phyloP scores from a whole-genome alignment of 768 basidiomycete species.

The Tricholoma sp. region DNA sequence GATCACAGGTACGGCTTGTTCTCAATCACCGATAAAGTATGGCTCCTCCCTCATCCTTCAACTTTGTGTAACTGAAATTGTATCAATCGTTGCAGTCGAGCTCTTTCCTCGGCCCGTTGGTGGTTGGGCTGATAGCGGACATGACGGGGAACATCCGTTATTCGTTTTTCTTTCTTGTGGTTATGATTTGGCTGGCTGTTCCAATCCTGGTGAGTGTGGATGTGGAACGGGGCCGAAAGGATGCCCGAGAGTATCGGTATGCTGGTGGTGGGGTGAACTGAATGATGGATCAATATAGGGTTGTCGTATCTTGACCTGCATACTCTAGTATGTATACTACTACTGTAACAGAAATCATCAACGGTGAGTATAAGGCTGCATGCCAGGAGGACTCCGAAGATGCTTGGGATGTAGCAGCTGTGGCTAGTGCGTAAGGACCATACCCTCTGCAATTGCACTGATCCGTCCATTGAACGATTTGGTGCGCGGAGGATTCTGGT shows the following conservation, averaged over 20 bases:
- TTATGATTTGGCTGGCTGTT: conserved; percentile 77
- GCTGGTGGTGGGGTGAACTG: not conserved
- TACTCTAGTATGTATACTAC: too few species aligned
- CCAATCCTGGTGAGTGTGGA: conserved; percentile 73
- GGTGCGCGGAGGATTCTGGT: too few species aligned
- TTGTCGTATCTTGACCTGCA: too few species aligned
- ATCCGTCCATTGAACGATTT: too few species aligned
- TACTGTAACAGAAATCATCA: too few species aligned
- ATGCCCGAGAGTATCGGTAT: conserved; percentile 39
- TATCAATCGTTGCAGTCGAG: conserved; percentile 53
- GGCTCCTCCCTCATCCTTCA: conserved; percentile 8
- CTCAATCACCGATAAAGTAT: conserved; percentile 86
- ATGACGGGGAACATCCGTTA: conserved; percentile 88
- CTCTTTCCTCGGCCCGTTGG: conserved; percentile 86
- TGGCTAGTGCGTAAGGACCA: too few species aligned
- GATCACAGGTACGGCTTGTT: conserved; percentile 61
- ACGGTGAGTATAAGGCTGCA: too few species aligned
- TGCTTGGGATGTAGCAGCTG: too few species aligned
- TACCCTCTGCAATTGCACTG: too few species aligned
- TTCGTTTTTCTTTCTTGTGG: conserved; percentile 82
- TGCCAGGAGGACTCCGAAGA: too few species aligned
- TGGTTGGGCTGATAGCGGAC: conserved; percentile 87
- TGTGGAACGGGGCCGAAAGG: conserved; percentile 56
- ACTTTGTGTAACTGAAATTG: conserved; percentile 5
- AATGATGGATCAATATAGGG: too few species aligned